Conservation (phyloP, 768 basidiomycete genomes). For the Sporobolomyces pararoseus region DNA sequence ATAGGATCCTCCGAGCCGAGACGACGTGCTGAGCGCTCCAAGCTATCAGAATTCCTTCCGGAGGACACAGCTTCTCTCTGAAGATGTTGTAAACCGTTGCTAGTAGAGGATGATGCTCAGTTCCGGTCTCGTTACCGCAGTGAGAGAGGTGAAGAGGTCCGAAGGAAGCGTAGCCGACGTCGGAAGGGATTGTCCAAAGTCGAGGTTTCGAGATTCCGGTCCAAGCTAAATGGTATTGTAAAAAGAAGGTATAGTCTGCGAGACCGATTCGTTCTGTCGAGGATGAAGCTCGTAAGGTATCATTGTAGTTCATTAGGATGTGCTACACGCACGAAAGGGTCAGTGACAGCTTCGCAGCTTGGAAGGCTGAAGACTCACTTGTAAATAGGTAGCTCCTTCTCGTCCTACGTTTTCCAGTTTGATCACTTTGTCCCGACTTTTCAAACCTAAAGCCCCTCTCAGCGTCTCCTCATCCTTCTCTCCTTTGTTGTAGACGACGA, state of each 20-base stretch:
- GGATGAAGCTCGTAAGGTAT: conserved; percentile 34
- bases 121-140: conserved; percentile 41
- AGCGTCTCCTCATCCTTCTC: conserved; percentile 13
- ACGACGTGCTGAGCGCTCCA: conserved; percentile 48
- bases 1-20: conserved; percentile 45
- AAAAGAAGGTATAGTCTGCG: conserved; percentile 47
- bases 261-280: not conserved
- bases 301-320: conserved; percentile 46
- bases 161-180: conserved; percentile 47
- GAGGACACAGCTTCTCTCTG: conserved; percentile 45
- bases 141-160: conserved; percentile 45
- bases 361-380: conserved; percentile 35
- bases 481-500: conserved; percentile 47
- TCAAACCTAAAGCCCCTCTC: conserved; percentile 29
- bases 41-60: conserved; percentile 39
- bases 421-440: conserved; percentile 45
- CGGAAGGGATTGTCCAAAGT: conserved; percentile 32
- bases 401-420: conserved; percentile 46
- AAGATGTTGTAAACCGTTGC: conserved; percentile 47
- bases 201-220: conserved; percentile 45
- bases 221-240: conserved; percentile 48
- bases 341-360: not conserved
- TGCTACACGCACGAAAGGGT: conserved; percentile 29
- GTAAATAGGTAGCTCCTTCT: conserved; percentile 50
- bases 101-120: not conserved